Evolutionary conservation across 1,284 basidiomycete genomes (phyloP).

Genomic region (Dichomitus squalens): DNA sequence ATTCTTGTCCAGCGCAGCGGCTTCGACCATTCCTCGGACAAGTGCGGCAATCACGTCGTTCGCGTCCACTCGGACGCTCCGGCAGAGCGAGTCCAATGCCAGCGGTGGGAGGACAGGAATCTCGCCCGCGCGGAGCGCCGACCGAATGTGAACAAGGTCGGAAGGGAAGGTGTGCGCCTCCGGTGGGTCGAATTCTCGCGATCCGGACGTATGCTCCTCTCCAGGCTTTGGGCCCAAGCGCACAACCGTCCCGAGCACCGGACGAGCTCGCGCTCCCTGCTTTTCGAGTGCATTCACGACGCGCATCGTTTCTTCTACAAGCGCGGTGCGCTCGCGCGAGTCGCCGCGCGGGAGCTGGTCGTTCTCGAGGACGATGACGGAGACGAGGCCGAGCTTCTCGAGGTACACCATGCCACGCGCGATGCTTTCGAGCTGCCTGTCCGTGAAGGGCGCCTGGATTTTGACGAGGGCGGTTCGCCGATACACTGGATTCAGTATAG

Average conservation of each 20-base stretch:
- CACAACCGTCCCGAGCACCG: slow-evolving; percentile 85
- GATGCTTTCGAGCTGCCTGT: slow-evolving; percentile 93
- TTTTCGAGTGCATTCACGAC: slow-evolving; percentile 84
- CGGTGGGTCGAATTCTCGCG: slow-evolving; percentile 46
- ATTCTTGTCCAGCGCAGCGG: slow-evolving; percentile 43
- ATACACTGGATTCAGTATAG: slow-evolving; percentile 84
- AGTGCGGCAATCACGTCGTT: slow-evolving; percentile 92
- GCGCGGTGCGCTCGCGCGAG: slow-evolving; percentile 60
- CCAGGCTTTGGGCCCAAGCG: slow-evolving; percentile 77
- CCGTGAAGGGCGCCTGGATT: slow-evolving; percentile 96
- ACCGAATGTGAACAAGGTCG: slow-evolving; percentile 83
- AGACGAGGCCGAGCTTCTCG: slow-evolving; percentile 93
- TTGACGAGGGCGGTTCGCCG: slow-evolving; percentile 93
- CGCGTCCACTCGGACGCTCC: slow-evolving; percentile 84
- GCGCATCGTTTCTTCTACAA: slow-evolving; percentile 79
- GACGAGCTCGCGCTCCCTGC: slow-evolving; percentile 86
- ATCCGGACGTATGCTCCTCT: slow-evolving; percentile 38
- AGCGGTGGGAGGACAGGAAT: slow-evolving; percentile 97
- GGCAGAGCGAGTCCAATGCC: slow-evolving; percentile 89
- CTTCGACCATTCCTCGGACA: slow-evolving; percentile 84
- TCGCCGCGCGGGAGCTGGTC: slow-evolving; percentile 75
- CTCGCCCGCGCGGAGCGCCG: slow-evolving; percentile 88
- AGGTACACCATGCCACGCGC: slow-evolving; percentile 93
- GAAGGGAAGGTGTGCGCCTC: slow-evolving; percentile 78
- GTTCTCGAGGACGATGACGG: slow-evolving; percentile 93